Evolutionary conservation across 176 grass and related monocot species (phyloP).

Genomic region (Pontederia crassipes): DNA sequence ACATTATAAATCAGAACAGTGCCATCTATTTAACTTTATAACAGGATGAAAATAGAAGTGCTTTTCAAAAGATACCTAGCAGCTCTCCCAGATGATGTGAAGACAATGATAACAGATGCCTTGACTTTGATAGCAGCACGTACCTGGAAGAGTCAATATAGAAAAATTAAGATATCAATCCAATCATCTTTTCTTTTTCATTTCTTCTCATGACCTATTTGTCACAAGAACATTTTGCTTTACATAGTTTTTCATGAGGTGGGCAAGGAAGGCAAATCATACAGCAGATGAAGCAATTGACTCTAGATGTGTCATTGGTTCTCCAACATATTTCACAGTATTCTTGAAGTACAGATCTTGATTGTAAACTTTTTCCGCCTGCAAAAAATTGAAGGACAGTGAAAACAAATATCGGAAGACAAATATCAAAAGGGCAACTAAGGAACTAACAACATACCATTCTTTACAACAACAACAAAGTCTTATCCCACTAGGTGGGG

Average conservation of each 20-base stretch:
- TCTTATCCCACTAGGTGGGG: no score
- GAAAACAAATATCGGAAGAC: background rate
- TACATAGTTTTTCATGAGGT: conserved; percentile 1
- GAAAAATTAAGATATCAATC: background rate
- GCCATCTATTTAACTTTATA: background rate
- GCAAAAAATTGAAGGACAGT: conserved; percentile 20
- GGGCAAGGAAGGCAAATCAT: conserved; percentile 11
- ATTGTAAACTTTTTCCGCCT: conserved; percentile 99
- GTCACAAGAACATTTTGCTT: background rate
- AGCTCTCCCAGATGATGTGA: conserved; percentile 95
- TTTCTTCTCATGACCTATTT: background rate
- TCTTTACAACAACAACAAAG: no score
- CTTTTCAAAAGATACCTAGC: conserved; percentile 52
- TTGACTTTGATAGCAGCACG: conserved; percentile 97
- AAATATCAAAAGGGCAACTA: background rate
- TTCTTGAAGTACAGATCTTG: conserved; percentile 95
- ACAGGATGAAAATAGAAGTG: background rate
- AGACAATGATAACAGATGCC: conserved; percentile 92
- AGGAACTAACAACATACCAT: background rate
- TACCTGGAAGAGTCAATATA: conserved; percentile 41
- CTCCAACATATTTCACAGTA: conserved; percentile 88
- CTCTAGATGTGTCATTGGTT: conserved; percentile 98
- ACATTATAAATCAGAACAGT: background rate
- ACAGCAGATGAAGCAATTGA: conserved; percentile 97
- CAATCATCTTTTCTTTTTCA: no score